Conservation (phyloP, 2,329 filamentous ascomycete species). For the Beauveria sp. region DNA sequence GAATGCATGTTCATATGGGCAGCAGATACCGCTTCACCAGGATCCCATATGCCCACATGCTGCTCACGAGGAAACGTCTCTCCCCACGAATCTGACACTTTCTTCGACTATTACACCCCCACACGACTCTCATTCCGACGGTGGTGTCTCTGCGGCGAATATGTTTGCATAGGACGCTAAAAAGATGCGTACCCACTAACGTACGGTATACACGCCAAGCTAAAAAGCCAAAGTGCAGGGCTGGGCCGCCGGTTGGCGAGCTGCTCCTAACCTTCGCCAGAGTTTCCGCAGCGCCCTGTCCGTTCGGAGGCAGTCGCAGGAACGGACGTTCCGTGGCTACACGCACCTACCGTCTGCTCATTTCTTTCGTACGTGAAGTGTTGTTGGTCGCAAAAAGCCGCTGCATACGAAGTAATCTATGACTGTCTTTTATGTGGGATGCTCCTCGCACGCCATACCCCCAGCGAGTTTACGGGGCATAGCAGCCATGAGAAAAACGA, state of each 20-base stretch:
- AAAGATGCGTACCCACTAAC: not conserved
- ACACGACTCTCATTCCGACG: not conserved
- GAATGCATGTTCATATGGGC: not conserved
- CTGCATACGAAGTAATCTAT: not conserved
- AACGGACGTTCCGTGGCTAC: not conserved
- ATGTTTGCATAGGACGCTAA: not conserved
- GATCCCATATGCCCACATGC: not conserved
- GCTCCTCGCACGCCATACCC: not conserved
- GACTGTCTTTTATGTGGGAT: not conserved
- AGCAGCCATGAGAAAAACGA: not conserved
- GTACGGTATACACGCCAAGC: slow-evolving; percentile 4
- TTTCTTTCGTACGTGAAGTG: not conserved
- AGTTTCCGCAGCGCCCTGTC: not conserved
- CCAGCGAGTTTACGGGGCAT: not conserved
- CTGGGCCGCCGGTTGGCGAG: not conserved
- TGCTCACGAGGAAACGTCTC: not conserved
- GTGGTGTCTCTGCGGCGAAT: not conserved
- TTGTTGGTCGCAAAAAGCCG: not conserved
- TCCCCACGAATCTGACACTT: not conserved
- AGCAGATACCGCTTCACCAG: not conserved
- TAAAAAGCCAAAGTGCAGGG: slow-evolving; percentile 5
- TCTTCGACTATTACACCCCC: not conserved
- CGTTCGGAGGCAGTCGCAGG: not conserved
- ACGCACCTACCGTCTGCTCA: not conserved
- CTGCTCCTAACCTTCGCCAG: not conserved